Percentiles rank a stretch among this genome's conserved stretches.
These are phyloP conservation scores for Calendula officinalis DNA, from an alignment of 129 eudicot species.

Conservation along the genomic window DNA sequence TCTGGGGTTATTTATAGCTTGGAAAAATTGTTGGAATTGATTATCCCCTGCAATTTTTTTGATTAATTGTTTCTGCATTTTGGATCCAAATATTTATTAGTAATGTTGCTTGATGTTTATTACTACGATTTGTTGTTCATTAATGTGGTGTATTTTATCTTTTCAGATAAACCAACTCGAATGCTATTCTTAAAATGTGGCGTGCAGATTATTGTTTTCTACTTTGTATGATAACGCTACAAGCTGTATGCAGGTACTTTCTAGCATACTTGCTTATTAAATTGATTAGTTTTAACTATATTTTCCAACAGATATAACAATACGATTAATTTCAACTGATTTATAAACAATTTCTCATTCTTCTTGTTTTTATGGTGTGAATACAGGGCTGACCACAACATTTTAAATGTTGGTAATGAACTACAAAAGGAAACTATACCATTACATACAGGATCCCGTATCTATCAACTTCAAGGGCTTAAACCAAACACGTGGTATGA, in stretches of 20 bases:
- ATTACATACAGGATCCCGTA: slow-evolving; percentile 59
- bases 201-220: slow-evolving; percentile 22
- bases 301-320: not conserved
- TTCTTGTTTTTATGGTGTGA: slow-evolving; percentile 11
- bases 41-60: not conserved
- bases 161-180: slow-evolving; percentile 15
- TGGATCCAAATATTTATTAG: not conserved
- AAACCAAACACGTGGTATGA: slow-evolving; percentile 67
- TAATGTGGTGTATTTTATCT: not conserved
- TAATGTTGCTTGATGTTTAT: not conserved
- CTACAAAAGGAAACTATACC: slow-evolving; percentile 60
- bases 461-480: slow-evolving; percentile 68
- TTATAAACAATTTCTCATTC: not conserved
- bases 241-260: slow-evolving; percentile 37
- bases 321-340: slow-evolving; percentile 1
- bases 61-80: not conserved
- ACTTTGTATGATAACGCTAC: slow-evolving; percentile 35
- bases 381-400: slow-evolving; percentile 37
- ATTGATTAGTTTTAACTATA: not conserved
- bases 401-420: slow-evolving; percentile 68
- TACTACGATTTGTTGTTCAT: not conserved
- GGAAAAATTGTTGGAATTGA: not conserved
- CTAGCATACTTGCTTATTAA: slow-evolving; percentile 26
- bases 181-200: slow-evolving; percentile 26
- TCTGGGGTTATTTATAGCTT: not conserved